A percentile compares a stretch with the other conserved stretches of the same genome.
Evolutionary conservation across 352 stramenopile genomes (phyloP).

Genomic region (Globisporangium rhizosaccharum): DNA sequence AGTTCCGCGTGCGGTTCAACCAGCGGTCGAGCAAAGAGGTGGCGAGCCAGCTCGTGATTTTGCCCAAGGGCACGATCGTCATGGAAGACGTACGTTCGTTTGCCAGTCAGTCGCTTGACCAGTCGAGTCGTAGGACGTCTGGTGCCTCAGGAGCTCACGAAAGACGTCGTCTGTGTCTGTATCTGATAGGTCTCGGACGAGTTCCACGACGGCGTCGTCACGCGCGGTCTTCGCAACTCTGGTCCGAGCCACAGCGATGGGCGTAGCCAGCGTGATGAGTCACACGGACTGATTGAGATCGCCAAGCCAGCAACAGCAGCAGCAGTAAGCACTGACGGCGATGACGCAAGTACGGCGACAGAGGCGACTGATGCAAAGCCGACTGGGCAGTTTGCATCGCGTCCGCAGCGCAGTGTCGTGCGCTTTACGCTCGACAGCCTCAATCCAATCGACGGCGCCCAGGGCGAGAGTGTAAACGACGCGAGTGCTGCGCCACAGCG

Average conservation of each 20-base stretch:
- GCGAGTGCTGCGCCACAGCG: background rate
- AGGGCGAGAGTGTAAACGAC: conserved; percentile 15
- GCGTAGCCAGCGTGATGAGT: conserved; percentile 13
- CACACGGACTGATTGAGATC: conserved; percentile 13
- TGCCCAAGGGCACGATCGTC: conserved; percentile 74
- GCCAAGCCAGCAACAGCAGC: conserved; percentile 1
- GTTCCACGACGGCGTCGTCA: conserved; percentile 52
- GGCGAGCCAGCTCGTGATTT: conserved; percentile 49
- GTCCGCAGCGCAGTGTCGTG: conserved; percentile 24
- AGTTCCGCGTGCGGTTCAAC: conserved; percentile 72
- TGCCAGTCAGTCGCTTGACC: background rate
- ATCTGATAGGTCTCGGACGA: conserved; percentile 36
- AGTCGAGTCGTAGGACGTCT: too few relatives aligned
- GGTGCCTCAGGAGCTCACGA: background rate
- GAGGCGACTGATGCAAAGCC: conserved; percentile 3
- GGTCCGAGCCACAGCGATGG: conserved; percentile 15
- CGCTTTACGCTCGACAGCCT: conserved; percentile 60
- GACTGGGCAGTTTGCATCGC: background rate
- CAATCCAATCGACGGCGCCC: background rate
- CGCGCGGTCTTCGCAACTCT: conserved; percentile 46
- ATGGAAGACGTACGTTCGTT: conserved; percentile 45
- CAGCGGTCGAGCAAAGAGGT: conserved; percentile 71
- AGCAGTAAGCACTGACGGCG: conserved; percentile 3
- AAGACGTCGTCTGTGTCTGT: background rate
- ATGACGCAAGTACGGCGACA: background rate